Base-by-base conservation (phyloP, 2,329 filamentous ascomycete genomes). In the Alternaria gansuensis region DNA sequence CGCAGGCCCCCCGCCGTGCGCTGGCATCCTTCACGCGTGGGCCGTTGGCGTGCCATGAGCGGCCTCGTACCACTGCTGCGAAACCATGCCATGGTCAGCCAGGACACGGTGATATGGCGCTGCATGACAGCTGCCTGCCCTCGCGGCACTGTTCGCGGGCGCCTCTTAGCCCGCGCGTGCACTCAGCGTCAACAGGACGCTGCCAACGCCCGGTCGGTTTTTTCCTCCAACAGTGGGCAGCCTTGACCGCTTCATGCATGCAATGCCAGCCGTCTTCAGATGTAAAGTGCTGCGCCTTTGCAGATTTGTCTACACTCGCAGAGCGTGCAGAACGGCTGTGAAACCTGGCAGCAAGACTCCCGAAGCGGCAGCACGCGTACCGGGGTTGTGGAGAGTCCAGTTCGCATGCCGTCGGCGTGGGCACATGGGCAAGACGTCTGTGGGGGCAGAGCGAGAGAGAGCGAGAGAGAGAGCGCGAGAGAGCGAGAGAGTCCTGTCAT, bases 241-340 rank as follows among this genome's bases (percentile, higher is more conserved):
- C 55, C 72, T 58, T 75, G 74, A 77, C 75, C 75, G 75, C 75
- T 69, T 67, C 62, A 68, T 46, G 9, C 37, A 31, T 67, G 65
- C 69, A 65, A 48, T 59, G 57, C 59, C 57, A 36, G 52, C 39
- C 34, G 54, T 58, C 72, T 71, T 71, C 68, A 71, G 73, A 74
- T 74, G 74, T 61, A 54, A 52, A 59, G 53, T 56, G 56, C 59
- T 54, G 62, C 64, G 67, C 66, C 63, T 69, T 67, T 26, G 21
- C 57, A 67, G 61, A 64, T 66, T 63, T 62, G 63, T 57, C 57
- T 63, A 65, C 64, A 48, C 54, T 51, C 46, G 60, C 60, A 57
- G 63, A 41, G 62, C 66, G 23, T 59, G 66, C 63, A 57, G 65
- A 61, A 48, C 61, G 64, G 58, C 66, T 67, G 64, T 67, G 64